Conservation (phyloP, 2,329 filamentous ascomycete species). For the Thelonectria discophora region DNA sequence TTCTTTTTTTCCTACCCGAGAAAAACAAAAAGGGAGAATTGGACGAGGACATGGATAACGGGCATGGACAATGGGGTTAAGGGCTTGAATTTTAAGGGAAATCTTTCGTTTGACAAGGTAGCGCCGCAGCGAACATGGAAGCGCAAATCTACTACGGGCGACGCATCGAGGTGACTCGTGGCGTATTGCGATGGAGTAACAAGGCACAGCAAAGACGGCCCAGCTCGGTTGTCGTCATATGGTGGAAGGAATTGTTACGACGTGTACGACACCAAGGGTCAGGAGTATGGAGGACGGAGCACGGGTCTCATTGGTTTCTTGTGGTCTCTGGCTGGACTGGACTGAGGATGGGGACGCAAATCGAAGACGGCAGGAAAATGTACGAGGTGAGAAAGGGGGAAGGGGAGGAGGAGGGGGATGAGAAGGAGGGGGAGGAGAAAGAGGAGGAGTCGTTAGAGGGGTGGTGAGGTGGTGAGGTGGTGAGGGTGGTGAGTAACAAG, state of each 20-base stretch:
- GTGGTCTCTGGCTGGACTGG: constrained; percentile 1
- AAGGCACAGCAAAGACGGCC: constrained; percentile 16
- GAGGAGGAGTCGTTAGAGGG: too few relatives aligned
- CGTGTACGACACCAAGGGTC: constrained; percentile 34
- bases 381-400: constrained; percentile 28
- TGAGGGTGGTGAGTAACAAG: constrained; percentile 13
- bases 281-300: constrained; percentile 21
- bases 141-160: constrained; percentile 8
- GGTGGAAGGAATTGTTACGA: constrained; percentile 27
- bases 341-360: constrained; percentile 3
- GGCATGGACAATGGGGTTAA: constrained; percentile 28
- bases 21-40: constrained; percentile 21
- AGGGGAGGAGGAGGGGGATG: constrained; percentile 2
- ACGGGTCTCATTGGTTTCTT: constrained; percentile 20
- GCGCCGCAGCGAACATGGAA: constrained; percentile 12
- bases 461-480: too few relatives aligned
- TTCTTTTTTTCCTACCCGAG: not conserved
- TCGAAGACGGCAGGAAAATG: constrained; percentile 24
- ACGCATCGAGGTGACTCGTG: constrained; percentile 2
- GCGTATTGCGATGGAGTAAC: constrained; percentile 19
- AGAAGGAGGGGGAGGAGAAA: constrained; percentile 12
- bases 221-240: not conserved
- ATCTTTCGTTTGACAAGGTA: constrained; percentile 34
- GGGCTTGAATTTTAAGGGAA: constrained; percentile 17
- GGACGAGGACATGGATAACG: not conserved